Conservation (phyloP, 352 stramenopile species). For the Pythium vanterpoolii region DNA sequence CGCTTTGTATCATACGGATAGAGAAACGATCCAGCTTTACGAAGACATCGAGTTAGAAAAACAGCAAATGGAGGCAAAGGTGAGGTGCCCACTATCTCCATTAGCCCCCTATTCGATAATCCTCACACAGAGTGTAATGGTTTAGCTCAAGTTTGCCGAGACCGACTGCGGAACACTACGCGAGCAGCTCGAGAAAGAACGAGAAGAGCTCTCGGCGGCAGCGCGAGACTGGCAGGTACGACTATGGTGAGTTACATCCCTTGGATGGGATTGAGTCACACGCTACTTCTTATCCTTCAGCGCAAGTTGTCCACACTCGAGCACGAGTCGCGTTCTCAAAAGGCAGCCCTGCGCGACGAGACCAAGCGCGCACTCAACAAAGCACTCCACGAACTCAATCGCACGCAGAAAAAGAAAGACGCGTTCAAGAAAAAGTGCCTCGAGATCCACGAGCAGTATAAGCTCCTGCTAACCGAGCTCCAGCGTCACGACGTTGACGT, state of each 20-base stretch:
- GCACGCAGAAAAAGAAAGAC: constrained; percentile 75
- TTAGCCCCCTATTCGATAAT: background rate
- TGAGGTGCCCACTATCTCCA: background rate
- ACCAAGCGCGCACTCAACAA: constrained; percentile 53
- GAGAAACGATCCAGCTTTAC: constrained; percentile 49
- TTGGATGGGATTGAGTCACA: background rate
- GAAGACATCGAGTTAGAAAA: constrained; percentile 69
- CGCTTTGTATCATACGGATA: background rate
- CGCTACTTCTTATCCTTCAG: constrained; percentile 21
- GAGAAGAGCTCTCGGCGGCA: constrained; percentile 36
- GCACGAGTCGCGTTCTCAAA: constrained; percentile 33
- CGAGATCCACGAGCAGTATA: constrained; percentile 73
- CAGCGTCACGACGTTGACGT: constrained; percentile 42
- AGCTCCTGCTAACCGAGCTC: constrained; percentile 41
- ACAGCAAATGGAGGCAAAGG: constrained; percentile 64
- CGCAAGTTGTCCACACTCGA: constrained; percentile 43
- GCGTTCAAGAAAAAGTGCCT: constrained; percentile 83
- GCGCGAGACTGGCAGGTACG: constrained; percentile 51
- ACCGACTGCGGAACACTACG: constrained; percentile 45
- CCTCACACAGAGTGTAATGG: background rate
- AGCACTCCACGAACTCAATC: constrained; percentile 52
- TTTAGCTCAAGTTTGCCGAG: constrained; percentile 68
- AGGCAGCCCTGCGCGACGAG: constrained; percentile 45
- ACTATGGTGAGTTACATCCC: background rate
- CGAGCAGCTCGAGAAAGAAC: constrained; percentile 67